Evolutionary conservation across 352 stramenopile genomes (phyloP).

Genomic region (Phytophthora litchii): DNA sequence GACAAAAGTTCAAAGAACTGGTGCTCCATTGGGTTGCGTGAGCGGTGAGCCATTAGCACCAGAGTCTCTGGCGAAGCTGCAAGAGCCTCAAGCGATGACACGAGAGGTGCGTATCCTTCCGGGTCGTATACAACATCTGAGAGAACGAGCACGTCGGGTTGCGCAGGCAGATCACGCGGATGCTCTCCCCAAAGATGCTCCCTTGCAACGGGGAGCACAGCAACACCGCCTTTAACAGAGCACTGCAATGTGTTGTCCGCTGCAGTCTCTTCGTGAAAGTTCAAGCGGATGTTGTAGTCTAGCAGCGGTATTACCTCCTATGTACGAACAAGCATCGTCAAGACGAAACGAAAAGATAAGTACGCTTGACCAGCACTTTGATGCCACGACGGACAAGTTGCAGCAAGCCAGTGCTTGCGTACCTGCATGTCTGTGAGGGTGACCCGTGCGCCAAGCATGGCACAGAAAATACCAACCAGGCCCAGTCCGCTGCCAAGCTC

Average conservation of each 20-base stretch:
- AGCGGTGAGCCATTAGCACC: slow-evolving; percentile 80
- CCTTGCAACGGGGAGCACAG: slow-evolving; percentile 29
- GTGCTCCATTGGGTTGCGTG: slow-evolving; percentile 80
- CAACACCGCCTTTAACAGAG: slow-evolving; percentile 24
- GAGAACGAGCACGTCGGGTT: slow-evolving; percentile 71
- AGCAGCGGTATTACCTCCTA: slow-evolving; percentile 76
- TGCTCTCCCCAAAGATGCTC: slow-evolving; percentile 67
- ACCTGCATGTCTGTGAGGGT: slow-evolving; percentile 79
- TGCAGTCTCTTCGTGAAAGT: slow-evolving; percentile 37
- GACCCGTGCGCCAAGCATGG: slow-evolving; percentile 59
- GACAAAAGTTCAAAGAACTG: slow-evolving; percentile 77
- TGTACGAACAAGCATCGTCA: slow-evolving; percentile 12
- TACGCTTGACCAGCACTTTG: slow-evolving; percentile 7
- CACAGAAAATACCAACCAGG: slow-evolving; percentile 78
- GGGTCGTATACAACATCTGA: slow-evolving; percentile 87
- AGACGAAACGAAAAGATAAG: slow-evolving; percentile 25
- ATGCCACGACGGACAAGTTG: slow-evolving; percentile 9
- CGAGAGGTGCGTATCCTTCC: slow-evolving; percentile 68
- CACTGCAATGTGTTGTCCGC: neutral
- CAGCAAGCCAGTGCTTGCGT: slow-evolving; percentile 20
- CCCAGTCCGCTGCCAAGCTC: slow-evolving; percentile 79
- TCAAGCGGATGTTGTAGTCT: slow-evolving; percentile 79
- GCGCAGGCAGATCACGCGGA: slow-evolving; percentile 34
- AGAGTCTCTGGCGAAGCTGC: slow-evolving; percentile 40
- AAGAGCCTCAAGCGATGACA: slow-evolving; percentile 58